These are phyloP conservation scores for Thecaphora thlaspeos DNA, from an alignment of 1,284 basidiomycete species.

Conservation along the genomic window DNA sequence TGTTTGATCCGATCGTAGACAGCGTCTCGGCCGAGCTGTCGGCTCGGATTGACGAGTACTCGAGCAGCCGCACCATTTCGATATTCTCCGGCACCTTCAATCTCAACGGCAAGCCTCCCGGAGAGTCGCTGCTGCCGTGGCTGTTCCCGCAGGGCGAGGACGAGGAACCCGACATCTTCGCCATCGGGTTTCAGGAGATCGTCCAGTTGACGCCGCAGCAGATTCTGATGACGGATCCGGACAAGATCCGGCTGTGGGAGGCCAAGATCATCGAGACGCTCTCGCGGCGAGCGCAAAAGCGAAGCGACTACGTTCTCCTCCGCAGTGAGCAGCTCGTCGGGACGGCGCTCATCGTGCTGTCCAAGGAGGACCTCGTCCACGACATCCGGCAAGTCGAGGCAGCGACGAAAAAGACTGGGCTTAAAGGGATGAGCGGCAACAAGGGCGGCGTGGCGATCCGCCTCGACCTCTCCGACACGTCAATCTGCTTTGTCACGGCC, in stretches of 20 bases:
- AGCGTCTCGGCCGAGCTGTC: conserved; percentile 67
- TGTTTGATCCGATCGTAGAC: conserved; percentile 92
- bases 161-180: conserved; percentile 57
- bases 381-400: conserved; percentile 88
- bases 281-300: conserved; percentile 68
- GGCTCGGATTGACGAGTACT: conserved; percentile 74
- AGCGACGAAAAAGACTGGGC: conserved; percentile 89
- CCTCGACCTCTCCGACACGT: conserved; percentile 83
- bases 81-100: conserved; percentile 95
- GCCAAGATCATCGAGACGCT: conserved; percentile 75
- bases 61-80: conserved; percentile 69
- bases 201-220: conserved; percentile 95
- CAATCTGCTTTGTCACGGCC: conserved; percentile 90
- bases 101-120: conserved; percentile 79
- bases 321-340: conserved; percentile 95
- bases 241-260: conserved; percentile 77
- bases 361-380: conserved; percentile 72
- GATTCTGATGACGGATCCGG: conserved; percentile 87
- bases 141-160: conserved; percentile 67
- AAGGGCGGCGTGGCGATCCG: conserved; percentile 85
- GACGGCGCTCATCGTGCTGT: conserved; percentile 82
- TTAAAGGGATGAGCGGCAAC: conserved; percentile 95
- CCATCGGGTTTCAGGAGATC: conserved; percentile 86
- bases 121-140: conserved; percentile 83
- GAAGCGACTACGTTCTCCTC: conserved; percentile 76